Base-by-base conservation (phyloP, 495 filamentous ascomycete genomes). In the Pyronema omphalodes region DNA sequence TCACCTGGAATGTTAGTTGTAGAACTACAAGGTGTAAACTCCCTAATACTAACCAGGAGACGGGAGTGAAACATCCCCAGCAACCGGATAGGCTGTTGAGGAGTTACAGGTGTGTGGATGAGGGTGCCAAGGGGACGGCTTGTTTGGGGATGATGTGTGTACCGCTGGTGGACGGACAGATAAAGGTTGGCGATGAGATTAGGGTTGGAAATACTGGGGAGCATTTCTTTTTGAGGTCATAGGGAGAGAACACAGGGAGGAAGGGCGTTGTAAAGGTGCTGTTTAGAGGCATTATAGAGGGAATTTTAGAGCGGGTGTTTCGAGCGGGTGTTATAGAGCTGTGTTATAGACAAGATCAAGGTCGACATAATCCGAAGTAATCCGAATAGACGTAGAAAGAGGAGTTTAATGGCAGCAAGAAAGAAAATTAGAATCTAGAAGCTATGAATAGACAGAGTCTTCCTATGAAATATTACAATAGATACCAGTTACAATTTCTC, bases 131-230 rank as follows among this genome's bases (percentile, higher is more conserved):
- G 18, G 73, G 72, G 3, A 75, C 73, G 61, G 81, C 85, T 2
- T 93, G 85, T 64, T 65, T 94, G 52, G 89, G 88, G 0, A 84
- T 94, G 84, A 76, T 89, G 67, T 68, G 93, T 60, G 79, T 83
- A 40, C 83, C 86, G 19, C 68, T 83, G 15, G 60, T 69, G 23
- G 62, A 70, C 54, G 64, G 69, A 41, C 70, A 74, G 0, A 57
- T 86, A 19, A 63, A 61, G 3, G 79, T 84, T 29, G 79, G 80
- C 0, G 82, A 85, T 68, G 60, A 67, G 46, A 59, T 87, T 18
- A 61, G 69, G 8, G 76, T 86, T 0, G 54, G 78, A 17, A 76
- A 82, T 66, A 73, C 64, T 1, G 81, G 81, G 2, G 71, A 75
- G 55, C 81, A 85, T 70, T 68, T 64, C 53, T 84, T 82, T 67